phyloP scores from a whole-genome alignment of 371 early-diverging fungal genomes.

The Sporodiniella umbellata region DNA sequence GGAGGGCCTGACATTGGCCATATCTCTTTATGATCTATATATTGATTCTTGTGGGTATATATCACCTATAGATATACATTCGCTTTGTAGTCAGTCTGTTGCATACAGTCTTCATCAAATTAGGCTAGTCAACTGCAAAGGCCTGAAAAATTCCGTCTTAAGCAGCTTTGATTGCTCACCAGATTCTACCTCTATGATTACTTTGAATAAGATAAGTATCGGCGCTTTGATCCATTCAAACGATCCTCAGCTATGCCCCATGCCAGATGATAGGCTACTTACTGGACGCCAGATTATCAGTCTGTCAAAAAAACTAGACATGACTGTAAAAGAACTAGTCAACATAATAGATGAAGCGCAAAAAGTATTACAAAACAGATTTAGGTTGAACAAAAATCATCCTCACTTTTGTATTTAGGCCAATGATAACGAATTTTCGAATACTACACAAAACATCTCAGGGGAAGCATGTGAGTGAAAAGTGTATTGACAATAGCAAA shows the following conservation, averaged over 20 bases:
- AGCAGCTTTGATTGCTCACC: background rate
- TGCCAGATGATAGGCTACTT: slow-evolving; percentile 11
- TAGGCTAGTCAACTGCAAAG: slow-evolving; percentile 2
- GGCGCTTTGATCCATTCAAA: slow-evolving; percentile 18
- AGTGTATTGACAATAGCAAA: background rate
- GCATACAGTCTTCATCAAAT: background rate
- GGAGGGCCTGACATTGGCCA: background rate
- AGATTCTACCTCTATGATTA: background rate
- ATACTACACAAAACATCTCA: background rate
- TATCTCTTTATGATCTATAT: slow-evolving; percentile 7
- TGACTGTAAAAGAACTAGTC: slow-evolving; percentile 3
- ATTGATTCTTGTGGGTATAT: slow-evolving; percentile 18
- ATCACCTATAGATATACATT: slow-evolving; percentile 12
- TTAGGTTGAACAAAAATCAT: background rate
- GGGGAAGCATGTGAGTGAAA: background rate
- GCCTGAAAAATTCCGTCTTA: slow-evolving; percentile 8
- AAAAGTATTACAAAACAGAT: background rate
- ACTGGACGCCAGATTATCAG: slow-evolving; percentile 18
- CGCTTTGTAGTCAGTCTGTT: slow-evolving; percentile 1
- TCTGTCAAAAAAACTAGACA: slow-evolving; percentile 14
- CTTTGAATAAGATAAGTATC: slow-evolving; percentile 13
- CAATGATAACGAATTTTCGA: background rate
- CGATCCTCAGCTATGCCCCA: background rate
- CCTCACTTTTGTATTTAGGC: background rate
- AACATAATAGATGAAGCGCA: slow-evolving; percentile 8